A percentile compares a stretch with the other conserved stretches of the same genome.
phyloP scores from a whole-genome alignment of 2,329 filamentous ascomycete species.

The Aspergillus ochraceoroseus region DNA sequence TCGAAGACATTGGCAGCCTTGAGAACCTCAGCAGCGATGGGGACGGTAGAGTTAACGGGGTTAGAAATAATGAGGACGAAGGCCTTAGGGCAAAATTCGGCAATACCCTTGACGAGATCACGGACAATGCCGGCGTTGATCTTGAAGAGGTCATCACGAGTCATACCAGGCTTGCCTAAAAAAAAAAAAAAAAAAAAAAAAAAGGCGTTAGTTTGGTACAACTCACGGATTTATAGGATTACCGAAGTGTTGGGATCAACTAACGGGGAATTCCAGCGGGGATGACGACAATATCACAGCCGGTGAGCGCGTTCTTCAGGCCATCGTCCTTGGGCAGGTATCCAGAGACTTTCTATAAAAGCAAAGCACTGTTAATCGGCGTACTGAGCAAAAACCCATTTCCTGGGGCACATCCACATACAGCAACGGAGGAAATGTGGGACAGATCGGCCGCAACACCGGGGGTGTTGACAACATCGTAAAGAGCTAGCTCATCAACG shows the following conservation, averaged over 20 bases:
- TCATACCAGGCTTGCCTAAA: constrained; percentile 97
- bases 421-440: constrained; percentile 88
- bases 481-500: constrained; percentile 88
- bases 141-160: constrained; percentile 98
- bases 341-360: constrained; percentile 69
- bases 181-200: too few species aligned
- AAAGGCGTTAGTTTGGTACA: constrained; percentile 13
- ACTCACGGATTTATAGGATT: not conserved
- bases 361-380: constrained; percentile 26
- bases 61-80: constrained; percentile 97
- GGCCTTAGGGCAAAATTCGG: constrained; percentile 84
- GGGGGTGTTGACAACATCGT: constrained; percentile 98
- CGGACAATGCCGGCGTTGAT: constrained; percentile 98
- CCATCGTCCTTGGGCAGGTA: constrained; percentile 83
- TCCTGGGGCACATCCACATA: constrained; percentile 47
- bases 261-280: constrained; percentile 95
- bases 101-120: constrained; percentile 81
- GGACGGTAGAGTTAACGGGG: constrained; percentile 98
- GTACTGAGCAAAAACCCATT: too few species aligned
- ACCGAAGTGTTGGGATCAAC: constrained; percentile 33
- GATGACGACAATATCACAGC: constrained; percentile 93
- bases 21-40: constrained; percentile 93
- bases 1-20: constrained; percentile 92
- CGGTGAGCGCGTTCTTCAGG: constrained; percentile 80
- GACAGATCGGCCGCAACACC: constrained; percentile 94